Evolutionary conservation across 2,329 filamentous ascomycete genomes (phyloP).

Genomic region (Microcera coccophila): DNA sequence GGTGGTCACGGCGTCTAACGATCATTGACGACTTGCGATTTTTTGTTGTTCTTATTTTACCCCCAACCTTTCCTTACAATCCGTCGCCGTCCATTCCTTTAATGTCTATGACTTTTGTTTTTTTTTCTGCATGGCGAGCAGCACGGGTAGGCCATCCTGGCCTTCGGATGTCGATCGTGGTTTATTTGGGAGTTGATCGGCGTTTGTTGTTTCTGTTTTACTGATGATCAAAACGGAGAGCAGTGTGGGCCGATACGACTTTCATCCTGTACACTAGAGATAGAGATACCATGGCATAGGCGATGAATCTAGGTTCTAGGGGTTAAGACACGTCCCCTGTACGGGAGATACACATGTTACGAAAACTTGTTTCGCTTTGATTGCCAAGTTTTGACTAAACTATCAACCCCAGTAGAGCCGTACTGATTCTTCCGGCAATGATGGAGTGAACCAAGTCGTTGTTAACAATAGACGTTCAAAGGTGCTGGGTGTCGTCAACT

Average conservation of each 20-base stretch:
- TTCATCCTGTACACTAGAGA: constrained; percentile 27
- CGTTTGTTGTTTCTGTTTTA: constrained; percentile 3
- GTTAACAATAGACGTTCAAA: too few species aligned
- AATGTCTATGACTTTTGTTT: constrained; percentile 6
- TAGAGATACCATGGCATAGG: constrained; percentile 24
- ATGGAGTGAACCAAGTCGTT: too few species aligned
- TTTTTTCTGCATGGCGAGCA: constrained; percentile 17
- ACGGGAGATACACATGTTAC: constrained; percentile 5
- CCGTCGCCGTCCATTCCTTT: constrained; percentile 22
- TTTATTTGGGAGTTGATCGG: constrained; percentile 11
- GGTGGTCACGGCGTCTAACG: constrained; percentile 26
- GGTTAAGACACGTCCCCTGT: background rate
- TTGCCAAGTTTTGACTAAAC: too few species aligned
- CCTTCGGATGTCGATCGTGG: constrained; percentile 18
- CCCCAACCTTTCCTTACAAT: background rate
- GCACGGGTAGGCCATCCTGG: constrained; percentile 17
- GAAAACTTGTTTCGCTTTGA: too few species aligned
- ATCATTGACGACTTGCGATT: background rate
- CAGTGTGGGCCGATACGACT: constrained; percentile 8
- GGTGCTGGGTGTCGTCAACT: too few species aligned
- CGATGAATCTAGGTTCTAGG: constrained; percentile 8
- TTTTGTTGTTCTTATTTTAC: constrained; percentile 1
- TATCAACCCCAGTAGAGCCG: too few species aligned
- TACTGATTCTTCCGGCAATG: too few species aligned
- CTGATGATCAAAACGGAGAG: constrained; percentile 18